A percentile compares a stretch with the other conserved stretches of the same genome.
Evolutionary conservation across 306 rosid genomes (phyloP).

Genomic region (Cucumis sativus): Cucumber_9930_V3 NC_026657.2:34991001-34991500

Average conservation of each 20-base stretch:
- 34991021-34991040: background rate
- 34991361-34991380: too few species aligned
- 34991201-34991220: background rate
- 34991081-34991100: background rate
- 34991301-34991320: too few species aligned
- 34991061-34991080: background rate
- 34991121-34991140: background rate
- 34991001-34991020: background rate
- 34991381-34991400: too few species aligned
- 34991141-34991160: background rate
- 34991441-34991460: too few species aligned
- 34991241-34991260: background rate
- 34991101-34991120: background rate
- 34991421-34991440: too few species aligned
- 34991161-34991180: background rate
- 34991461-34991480: too few species aligned
- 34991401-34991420: too few species aligned
- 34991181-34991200: background rate
- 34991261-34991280: too few species aligned
- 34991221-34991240: background rate
- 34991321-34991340: too few species aligned
- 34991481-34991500: too few species aligned
- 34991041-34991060: background rate
- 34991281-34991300: too few species aligned
- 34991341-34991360: too few species aligned